These are phyloP conservation scores for Pyrus communis DNA, from an alignment of 306 rosid species.

Conservation along the genomic window DNA sequence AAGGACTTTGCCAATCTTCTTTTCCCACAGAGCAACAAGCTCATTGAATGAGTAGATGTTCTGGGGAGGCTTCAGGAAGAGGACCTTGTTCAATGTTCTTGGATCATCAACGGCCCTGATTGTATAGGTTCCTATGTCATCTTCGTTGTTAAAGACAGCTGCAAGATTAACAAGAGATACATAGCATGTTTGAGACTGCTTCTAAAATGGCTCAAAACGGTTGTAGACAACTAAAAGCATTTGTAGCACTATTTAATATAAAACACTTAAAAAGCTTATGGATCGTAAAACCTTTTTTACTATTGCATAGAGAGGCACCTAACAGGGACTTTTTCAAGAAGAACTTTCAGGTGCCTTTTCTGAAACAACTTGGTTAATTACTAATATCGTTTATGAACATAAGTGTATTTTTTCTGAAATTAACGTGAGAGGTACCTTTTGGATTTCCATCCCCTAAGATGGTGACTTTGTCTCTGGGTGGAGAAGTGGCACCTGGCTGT, in stretches of 20 bases:
- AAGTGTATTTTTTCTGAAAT: background rate
- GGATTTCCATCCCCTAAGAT: slow-evolving; percentile 61
- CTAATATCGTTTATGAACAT: background rate
- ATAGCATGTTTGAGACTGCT: background rate
- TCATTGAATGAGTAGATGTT: slow-evolving; percentile 69
- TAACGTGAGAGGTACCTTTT: background rate
- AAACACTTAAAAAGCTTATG: no score
- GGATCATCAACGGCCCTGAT: slow-evolving; percentile 87
- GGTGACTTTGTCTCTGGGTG: slow-evolving; percentile 67
- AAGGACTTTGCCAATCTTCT: slow-evolving; percentile 66
- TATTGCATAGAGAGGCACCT: background rate
- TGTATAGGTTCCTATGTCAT: slow-evolving; percentile 73
- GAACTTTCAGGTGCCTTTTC: background rate
- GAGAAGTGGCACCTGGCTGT: slow-evolving; percentile 59
- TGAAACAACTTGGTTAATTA: no score
- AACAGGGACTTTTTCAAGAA: background rate
- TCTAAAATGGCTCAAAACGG: no score
- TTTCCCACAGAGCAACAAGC: slow-evolving; percentile 85
- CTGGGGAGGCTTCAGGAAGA: slow-evolving; percentile 64
- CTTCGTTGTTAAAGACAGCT: slow-evolving; percentile 76
- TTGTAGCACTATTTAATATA: no score
- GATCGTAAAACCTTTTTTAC: no score
- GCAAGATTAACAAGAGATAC: background rate
- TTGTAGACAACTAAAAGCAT: no score
- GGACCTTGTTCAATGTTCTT: slow-evolving; percentile 67